Evolutionary conservation across 768 basidiomycete species (phyloP).

Genomic region (Gyrodon lividus): DNA sequence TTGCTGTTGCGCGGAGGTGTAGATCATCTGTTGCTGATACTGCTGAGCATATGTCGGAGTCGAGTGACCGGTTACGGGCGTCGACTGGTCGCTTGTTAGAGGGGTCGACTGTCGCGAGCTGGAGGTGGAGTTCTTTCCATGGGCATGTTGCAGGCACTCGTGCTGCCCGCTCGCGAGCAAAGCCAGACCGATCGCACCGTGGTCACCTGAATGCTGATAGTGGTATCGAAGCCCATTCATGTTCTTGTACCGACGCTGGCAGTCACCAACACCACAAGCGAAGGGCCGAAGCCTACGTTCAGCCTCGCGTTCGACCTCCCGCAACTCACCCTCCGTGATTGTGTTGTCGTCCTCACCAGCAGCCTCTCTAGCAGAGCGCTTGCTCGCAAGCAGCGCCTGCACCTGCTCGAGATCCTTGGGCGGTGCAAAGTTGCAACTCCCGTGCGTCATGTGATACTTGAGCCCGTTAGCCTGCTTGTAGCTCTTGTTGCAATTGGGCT

Average conservation of each 20-base stretch:
- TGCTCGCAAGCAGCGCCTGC: slow-evolving; percentile 61
- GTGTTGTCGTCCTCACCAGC: slow-evolving; percentile 41
- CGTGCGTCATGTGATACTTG: slow-evolving; percentile 93
- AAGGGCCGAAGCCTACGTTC: slow-evolving; percentile 82
- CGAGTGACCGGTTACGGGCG: slow-evolving; percentile 29
- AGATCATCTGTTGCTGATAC: slow-evolving; percentile 39
- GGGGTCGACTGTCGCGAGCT: slow-evolving; percentile 35
- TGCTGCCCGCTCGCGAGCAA: slow-evolving; percentile 77
- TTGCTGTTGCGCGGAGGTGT: slow-evolving; percentile 36
- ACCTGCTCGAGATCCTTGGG: slow-evolving; percentile 81
- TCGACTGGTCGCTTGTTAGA: slow-evolving; percentile 31
- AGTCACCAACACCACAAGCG: slow-evolving; percentile 86
- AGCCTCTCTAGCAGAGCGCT: slow-evolving; percentile 40
- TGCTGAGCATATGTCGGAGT: slow-evolving; percentile 33
- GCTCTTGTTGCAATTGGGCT: slow-evolving; percentile 91
- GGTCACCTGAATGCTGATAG: slow-evolving; percentile 95
- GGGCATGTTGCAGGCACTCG: slow-evolving; percentile 44
- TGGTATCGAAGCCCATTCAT: slow-evolving; percentile 98
- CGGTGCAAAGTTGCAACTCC: slow-evolving; percentile 90
- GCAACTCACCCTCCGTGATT: slow-evolving; percentile 60
- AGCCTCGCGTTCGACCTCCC: slow-evolving; percentile 80
- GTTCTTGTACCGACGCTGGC: slow-evolving; percentile 91
- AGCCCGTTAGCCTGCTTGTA: slow-evolving; percentile 96
- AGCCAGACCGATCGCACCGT: slow-evolving; percentile 85
- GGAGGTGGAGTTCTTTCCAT: slow-evolving; percentile 30